Conservation (phyloP, 2,329 filamentous ascomycete genomes). For the Claviceps fusiformis region DNA sequence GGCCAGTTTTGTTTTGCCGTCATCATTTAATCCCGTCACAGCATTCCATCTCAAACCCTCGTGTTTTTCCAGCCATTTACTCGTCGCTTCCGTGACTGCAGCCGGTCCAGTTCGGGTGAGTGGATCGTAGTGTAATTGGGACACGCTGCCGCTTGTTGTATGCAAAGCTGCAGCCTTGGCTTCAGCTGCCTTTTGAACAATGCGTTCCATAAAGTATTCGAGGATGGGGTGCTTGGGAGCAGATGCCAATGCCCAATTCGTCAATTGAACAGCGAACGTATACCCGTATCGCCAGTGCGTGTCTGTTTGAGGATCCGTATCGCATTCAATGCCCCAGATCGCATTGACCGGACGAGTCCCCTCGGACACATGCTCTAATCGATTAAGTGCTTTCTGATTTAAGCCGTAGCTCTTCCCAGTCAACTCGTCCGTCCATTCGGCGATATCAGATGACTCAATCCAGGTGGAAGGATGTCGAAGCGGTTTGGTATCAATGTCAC, state of each 20-base stretch:
- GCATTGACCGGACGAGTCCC: background rate
- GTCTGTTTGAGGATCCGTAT: slow-evolving; percentile 8
- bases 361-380: background rate
- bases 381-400: background rate
- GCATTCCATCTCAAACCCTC: slow-evolving; percentile 11
- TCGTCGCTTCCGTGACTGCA: slow-evolving; percentile 12
- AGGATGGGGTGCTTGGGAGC: slow-evolving; percentile 10
- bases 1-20: slow-evolving; percentile 10
- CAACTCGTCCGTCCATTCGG: slow-evolving; percentile 1
- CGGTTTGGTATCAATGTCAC: slow-evolving; percentile 2
- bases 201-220: slow-evolving; percentile 7
- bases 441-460: background rate
- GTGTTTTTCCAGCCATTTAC: slow-evolving; percentile 8
- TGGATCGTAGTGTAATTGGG: slow-evolving; percentile 6
- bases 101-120: slow-evolving; percentile 11
- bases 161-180: background rate
- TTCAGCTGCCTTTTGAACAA: slow-evolving; percentile 5
- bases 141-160: background rate
- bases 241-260: slow-evolving; percentile 12
- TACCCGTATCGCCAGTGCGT: slow-evolving; percentile 13
- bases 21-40: slow-evolving; percentile 10
- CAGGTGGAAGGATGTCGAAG: slow-evolving; percentile 2
- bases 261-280: slow-evolving; percentile 11
- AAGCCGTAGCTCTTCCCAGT: slow-evolving; percentile 1
- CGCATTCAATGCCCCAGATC: slow-evolving; percentile 3